Evolutionary conservation across 805 yeast genomes (phyloP).

Genomic region (Kurtzmaniella cleridarum): DNA sequence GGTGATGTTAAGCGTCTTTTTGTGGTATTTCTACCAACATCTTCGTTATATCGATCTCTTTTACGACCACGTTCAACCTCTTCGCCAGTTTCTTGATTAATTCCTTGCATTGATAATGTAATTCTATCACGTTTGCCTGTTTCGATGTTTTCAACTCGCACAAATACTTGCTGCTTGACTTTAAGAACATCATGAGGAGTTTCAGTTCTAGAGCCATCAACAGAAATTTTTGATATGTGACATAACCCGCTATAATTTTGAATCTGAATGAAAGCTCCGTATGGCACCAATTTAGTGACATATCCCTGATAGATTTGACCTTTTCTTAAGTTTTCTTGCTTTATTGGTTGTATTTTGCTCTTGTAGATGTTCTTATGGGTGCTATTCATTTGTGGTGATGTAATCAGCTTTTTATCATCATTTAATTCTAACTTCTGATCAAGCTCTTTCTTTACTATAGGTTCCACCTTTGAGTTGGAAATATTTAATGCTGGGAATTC

Average conservation of each 20-base stretch:
- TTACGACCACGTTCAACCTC: slow-evolving; percentile 14
- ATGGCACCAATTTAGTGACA: slow-evolving; percentile 55
- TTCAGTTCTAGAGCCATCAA: slow-evolving; percentile 39
- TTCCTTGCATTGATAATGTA: slow-evolving; percentile 60
- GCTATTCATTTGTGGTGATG: slow-evolving; percentile 1
- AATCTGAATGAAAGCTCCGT: slow-evolving; percentile 75
- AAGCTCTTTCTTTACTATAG: slow-evolving; percentile 2
- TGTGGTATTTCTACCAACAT: slow-evolving; percentile 1
- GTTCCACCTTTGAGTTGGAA: neutral
- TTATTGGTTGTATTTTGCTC: neutral
- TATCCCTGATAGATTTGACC: slow-evolving; percentile 55
- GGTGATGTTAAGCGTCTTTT: slow-evolving; percentile 64
- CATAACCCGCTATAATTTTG: slow-evolving; percentile 54
- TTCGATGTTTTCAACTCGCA: slow-evolving; percentile 42
- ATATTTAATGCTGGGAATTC: neutral
- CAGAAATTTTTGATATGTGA: slow-evolving; percentile 67
- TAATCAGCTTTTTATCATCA: slow-evolving; percentile 4
- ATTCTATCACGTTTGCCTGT: slow-evolving; percentile 30
- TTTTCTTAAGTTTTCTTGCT: slow-evolving; percentile 20
- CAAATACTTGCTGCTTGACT: slow-evolving; percentile 58
- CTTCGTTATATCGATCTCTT: slow-evolving; percentile 1
- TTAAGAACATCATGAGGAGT: slow-evolving; percentile 57
- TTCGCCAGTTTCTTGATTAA: slow-evolving; percentile 66
- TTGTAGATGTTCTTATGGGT: neutral
- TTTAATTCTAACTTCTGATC: slow-evolving; percentile 3